phyloP scores from a whole-genome alignment of 192 early-diverging fungal genomes.

The Nowakowskiella sp. region DNA sequence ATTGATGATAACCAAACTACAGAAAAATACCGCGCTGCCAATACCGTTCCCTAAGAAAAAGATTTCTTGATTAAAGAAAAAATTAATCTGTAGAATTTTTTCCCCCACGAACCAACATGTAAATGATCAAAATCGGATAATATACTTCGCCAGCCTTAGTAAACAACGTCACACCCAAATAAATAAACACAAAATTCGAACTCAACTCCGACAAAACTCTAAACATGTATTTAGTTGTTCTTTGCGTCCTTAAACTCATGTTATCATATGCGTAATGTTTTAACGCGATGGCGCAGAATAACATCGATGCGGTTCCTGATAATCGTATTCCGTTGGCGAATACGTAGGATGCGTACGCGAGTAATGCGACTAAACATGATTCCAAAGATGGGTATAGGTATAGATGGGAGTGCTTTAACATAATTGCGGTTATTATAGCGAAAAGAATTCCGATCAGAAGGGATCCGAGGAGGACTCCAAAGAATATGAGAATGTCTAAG shows the following conservation, averaged over 20 bases:
- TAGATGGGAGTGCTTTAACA: slow-evolving; percentile 82
- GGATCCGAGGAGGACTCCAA: slow-evolving; percentile 79
- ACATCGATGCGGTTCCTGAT: slow-evolving; percentile 86
- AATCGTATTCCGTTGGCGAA: slow-evolving; percentile 79
- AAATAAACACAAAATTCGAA: slow-evolving; percentile 97
- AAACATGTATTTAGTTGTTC: slow-evolving; percentile 87
- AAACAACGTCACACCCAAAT: slow-evolving; percentile 89
- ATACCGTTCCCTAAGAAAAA: slow-evolving; percentile 55
- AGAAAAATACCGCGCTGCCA: slow-evolving; percentile 77
- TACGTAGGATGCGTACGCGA: slow-evolving; percentile 90
- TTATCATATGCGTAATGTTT: slow-evolving; percentile 93
- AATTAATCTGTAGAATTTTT: too few species aligned
- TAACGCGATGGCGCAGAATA: slow-evolving; percentile 86
- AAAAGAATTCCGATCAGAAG: slow-evolving; percentile 73
- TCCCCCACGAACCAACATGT: slow-evolving; percentile 33
- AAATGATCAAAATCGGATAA: slow-evolving; percentile 24
- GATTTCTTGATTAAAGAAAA: not conserved
- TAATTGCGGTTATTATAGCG: slow-evolving; percentile 67
- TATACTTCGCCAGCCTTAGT: slow-evolving; percentile 54
- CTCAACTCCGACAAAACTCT: slow-evolving; percentile 81
- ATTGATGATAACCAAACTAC: slow-evolving; percentile 74
- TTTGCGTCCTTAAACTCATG: slow-evolving; percentile 66
- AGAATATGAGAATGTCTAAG: slow-evolving; percentile 50
- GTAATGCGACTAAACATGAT: slow-evolving; percentile 72
- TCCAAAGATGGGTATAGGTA: slow-evolving; percentile 79